Evolutionary conservation across 2,329 filamentous ascomycete species (phyloP).

Genomic region (Stromatinia cepivora): DNA sequence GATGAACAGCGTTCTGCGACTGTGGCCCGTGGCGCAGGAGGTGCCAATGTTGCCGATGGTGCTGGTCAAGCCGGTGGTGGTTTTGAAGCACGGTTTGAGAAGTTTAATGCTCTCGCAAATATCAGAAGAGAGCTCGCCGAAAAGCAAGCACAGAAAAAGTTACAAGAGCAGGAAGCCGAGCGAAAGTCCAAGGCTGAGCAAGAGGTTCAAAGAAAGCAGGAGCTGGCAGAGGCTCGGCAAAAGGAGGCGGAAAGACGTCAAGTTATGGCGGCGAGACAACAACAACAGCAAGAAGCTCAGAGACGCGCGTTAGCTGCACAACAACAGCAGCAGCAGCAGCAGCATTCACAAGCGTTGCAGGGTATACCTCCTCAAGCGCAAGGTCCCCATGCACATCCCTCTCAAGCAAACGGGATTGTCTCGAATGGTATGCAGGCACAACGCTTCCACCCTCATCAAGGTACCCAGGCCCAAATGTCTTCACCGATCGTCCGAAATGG

Average conservation of each 20-base stretch:
- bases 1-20: conserved; percentile 76
- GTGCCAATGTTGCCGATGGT: conserved; percentile 61
- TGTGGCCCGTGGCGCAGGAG: conserved; percentile 56
- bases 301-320: conserved; percentile 44
- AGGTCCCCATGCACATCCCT: conserved; percentile 48
- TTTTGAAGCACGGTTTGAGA: conserved; percentile 84
- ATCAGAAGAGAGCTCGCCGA: conserved; percentile 78
- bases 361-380: conserved; percentile 34
- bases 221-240: conserved; percentile 37
- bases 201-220: conserved; percentile 48
- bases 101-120: conserved; percentile 86
- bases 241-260: conserved; percentile 38
- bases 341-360: conserved; percentile 32
- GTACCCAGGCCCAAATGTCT: conserved; percentile 62
- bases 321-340: conserved; percentile 43
- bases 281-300: conserved; percentile 42
- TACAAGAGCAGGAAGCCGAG: conserved; percentile 55
- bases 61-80: conserved; percentile 73
- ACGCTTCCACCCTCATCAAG: conserved; percentile 47
- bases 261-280: conserved; percentile 24
- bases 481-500: conserved; percentile 67
- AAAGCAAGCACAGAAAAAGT: conserved; percentile 73
- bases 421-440: conserved; percentile 43
- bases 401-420: conserved; percentile 45
- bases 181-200: conserved; percentile 50